A percentile compares a stretch with the other conserved stretches of the same genome.
phyloP scores from a whole-genome alignment of 2,329 filamentous ascomycete species.

The Fusarium proliferatum region DNA sequence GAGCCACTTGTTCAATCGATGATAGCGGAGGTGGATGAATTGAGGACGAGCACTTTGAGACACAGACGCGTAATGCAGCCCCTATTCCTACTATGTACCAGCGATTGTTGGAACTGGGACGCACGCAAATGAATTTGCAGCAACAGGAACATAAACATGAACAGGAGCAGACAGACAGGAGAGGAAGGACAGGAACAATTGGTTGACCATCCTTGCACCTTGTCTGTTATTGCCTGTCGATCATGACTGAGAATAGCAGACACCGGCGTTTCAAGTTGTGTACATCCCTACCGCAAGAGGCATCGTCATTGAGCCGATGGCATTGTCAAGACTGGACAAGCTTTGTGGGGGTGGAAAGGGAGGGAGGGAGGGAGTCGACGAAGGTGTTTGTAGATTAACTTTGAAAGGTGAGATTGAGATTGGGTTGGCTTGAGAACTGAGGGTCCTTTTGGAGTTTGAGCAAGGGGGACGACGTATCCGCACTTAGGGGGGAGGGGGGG shows the following conservation, averaged over 20 bases:
- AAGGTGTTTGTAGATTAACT: slow-evolving; percentile 33
- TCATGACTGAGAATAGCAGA: slow-evolving; percentile 43
- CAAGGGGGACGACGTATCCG: not conserved
- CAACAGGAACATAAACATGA: not conserved
- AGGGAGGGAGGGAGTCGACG: not conserved
- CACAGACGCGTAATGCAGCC: slow-evolving; percentile 27
- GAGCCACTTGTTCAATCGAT: not conserved
- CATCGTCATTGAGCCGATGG: slow-evolving; percentile 38
- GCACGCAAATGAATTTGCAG: slow-evolving; percentile 2
- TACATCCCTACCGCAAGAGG: slow-evolving; percentile 47
- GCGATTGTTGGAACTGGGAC: not conserved
- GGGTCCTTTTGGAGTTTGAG: slow-evolving; percentile 5
- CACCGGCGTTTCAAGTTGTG: slow-evolving; percentile 50
- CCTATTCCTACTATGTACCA: slow-evolving; percentile 11
- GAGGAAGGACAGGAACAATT: slow-evolving; percentile 13
- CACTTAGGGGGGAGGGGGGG: not conserved
- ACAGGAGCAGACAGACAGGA: not conserved
- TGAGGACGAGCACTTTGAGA: slow-evolving; percentile 12
- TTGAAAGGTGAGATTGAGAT: slow-evolving; percentile 28
- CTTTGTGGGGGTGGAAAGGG: slow-evolving; percentile 48
- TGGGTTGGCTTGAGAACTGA: slow-evolving; percentile 20
- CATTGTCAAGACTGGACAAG: slow-evolving; percentile 54
- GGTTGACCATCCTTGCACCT: slow-evolving; percentile 7
- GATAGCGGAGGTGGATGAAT: not conserved
- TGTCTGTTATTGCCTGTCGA: slow-evolving; percentile 35